phyloP scores from a whole-genome alignment of 371 early-diverging fungal species.

The Zopfochytrium polystomum region DNA sequence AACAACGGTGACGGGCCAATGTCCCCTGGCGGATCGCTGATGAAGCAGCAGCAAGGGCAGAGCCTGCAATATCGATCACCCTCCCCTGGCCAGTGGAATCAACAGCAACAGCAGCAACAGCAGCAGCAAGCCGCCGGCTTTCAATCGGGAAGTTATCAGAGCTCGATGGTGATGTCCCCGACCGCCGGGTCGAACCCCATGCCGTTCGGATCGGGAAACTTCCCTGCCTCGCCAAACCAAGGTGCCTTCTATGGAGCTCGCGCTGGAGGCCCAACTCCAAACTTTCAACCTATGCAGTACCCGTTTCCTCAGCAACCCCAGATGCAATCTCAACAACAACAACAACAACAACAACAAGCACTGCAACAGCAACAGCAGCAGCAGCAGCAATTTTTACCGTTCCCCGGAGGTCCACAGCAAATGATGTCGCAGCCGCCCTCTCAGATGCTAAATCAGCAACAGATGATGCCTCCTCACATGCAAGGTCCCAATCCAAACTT shows the following conservation, averaged over 20 bases:
- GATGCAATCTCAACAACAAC: too few relatives aligned
- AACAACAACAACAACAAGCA: too few relatives aligned
- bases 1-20: not conserved
- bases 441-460: not conserved
- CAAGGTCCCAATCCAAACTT: not conserved
- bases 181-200: constrained; percentile 2
- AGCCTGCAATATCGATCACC: not conserved
- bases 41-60: not conserved
- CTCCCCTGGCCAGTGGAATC: not conserved
- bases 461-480: not conserved
- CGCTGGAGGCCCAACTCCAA: not conserved
- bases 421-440: too few relatives aligned
- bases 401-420: too few relatives aligned
- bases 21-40: not conserved
- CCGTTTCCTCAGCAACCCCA: constrained; percentile 8
- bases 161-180: not conserved
- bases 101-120: not conserved
- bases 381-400: constrained; percentile 4
- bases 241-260: too few relatives aligned
- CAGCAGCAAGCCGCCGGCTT: not conserved
- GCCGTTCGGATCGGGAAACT: too few relatives aligned
- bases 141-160: not conserved
- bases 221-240: too few relatives aligned
- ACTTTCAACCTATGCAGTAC: not conserved
- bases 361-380: constrained; percentile 23